phyloP scores from a whole-genome alignment of 108 stramenopile species.

The Skeletonema menzelii region DNA sequence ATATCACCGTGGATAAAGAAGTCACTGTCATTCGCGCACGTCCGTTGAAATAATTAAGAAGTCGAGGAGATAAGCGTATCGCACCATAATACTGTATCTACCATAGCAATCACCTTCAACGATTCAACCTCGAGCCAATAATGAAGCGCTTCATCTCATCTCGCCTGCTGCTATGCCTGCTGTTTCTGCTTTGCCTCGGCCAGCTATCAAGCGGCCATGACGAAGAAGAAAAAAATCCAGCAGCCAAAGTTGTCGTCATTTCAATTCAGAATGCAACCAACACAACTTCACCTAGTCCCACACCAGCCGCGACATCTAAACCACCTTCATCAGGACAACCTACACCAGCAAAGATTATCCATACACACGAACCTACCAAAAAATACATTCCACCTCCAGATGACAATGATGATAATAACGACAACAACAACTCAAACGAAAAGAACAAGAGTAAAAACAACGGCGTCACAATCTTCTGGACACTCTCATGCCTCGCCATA shows the following conservation, averaged over 20 bases:
- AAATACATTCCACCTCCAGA: slow-evolving; percentile 15
- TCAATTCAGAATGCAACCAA: not conserved
- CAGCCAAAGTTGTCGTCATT: not conserved
- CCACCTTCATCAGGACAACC: not conserved
- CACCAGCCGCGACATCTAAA: slow-evolving; percentile 1
- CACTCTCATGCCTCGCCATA: not conserved
- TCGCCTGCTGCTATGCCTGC: not conserved
- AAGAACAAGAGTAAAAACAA: not conserved
- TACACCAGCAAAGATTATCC: not conserved
- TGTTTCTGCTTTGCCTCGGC: not conserved
- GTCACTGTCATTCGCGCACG: too few species aligned
- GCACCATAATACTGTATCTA: too few species aligned
- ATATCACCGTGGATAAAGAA: too few species aligned
- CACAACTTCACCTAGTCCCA: not conserved
- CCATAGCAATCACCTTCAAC: too few species aligned
- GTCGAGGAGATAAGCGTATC: too few species aligned
- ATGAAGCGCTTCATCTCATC: not conserved
- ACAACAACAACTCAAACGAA: slow-evolving; percentile 9
- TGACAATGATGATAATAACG: slow-evolving; percentile 12
- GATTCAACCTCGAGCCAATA: not conserved
- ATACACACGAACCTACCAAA: slow-evolving; percentile 26
- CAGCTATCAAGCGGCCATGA: not conserved
- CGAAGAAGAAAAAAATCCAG: not conserved
- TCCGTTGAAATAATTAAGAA: too few species aligned
- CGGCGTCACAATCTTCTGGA: slow-evolving; percentile 2